Conservation (phyloP, 306 rosid genomes). For the Astragalus glycyphyllos region DNA sequence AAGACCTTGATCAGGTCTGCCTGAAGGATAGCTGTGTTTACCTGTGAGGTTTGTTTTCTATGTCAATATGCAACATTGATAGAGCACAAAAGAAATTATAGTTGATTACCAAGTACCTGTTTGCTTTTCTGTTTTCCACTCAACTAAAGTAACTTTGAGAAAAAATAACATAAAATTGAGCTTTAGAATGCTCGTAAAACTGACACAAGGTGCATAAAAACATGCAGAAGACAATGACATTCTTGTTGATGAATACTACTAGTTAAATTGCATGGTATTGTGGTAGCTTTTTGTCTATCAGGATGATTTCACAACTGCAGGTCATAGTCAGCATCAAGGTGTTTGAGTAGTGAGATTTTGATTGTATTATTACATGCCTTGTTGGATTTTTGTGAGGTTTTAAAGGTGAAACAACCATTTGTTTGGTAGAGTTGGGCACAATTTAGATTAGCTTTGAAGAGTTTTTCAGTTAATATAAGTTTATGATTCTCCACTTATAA, state of each 20-base stretch:
- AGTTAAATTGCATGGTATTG: neutral
- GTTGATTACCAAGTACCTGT: neutral
- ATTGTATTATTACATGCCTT: conserved; percentile 1
- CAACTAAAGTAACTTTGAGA: neutral
- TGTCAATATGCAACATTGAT: neutral
- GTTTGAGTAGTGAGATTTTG: conserved; percentile 13
- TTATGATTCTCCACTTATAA: neutral
- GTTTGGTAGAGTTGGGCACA: neutral
- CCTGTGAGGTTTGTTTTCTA: conserved; percentile 29
- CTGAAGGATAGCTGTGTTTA: neutral
- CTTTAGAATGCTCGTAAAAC: neutral
- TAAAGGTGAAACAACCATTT: neutral
- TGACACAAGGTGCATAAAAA: neutral
- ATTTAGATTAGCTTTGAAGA: neutral
- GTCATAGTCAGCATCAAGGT: conserved; percentile 9
- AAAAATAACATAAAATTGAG: neutral
- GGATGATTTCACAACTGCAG: conserved; percentile 20
- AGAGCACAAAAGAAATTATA: conserved; percentile 10
- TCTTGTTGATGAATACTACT: neutral
- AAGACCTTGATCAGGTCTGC: neutral
- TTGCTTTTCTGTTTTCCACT: neutral
- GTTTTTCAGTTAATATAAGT: neutral
- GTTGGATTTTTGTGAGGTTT: neutral
- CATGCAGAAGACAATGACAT: neutral
- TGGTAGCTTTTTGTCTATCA: neutral